A percentile compares a stretch with the other conserved stretches of the same genome.
Evolutionary conservation across 345 rosid genomes (phyloP).

Genomic region (Bruguiera gymnorhiza): DNA sequence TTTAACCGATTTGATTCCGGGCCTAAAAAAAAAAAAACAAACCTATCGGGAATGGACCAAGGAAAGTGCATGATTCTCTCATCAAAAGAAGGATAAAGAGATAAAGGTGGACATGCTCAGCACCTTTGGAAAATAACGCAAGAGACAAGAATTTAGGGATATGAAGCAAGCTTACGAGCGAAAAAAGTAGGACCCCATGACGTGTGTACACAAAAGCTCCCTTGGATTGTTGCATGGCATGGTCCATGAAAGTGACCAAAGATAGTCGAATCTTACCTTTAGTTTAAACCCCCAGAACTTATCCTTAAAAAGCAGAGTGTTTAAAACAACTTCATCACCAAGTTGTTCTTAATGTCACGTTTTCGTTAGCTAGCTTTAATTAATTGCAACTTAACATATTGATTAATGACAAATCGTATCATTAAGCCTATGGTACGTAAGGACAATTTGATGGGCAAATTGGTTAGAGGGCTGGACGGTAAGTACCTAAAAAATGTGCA

Average conservation of each 20-base stretch:
- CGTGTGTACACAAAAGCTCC: not conserved
- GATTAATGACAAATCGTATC: too few species aligned
- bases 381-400: not conserved
- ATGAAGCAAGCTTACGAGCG: not conserved
- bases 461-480: too few species aligned
- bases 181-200: slow-evolving; percentile 12
- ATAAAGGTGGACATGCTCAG: slow-evolving; percentile 37
- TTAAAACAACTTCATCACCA: not conserved
- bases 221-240: slow-evolving; percentile 28
- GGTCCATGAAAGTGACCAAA: slow-evolving; percentile 25
- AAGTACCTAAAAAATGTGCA: too few species aligned
- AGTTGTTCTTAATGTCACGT: not conserved
- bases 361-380: not conserved
- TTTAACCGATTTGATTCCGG: not conserved
- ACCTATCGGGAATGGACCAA: slow-evolving; percentile 14
- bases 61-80: slow-evolving; percentile 29
- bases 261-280: not conserved
- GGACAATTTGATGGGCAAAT: too few species aligned
- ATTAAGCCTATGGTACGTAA: too few species aligned
- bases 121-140: slow-evolving; percentile 20
- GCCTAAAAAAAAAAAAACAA: not conserved
- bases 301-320: slow-evolving; percentile 7
- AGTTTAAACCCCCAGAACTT: not conserved
- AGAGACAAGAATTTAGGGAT: slow-evolving; percentile 6
- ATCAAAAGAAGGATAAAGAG: slow-evolving; percentile 37